phyloP scores from a whole-genome alignment of 768 basidiomycete genomes.

The Hemileccinum impolitum region DNA sequence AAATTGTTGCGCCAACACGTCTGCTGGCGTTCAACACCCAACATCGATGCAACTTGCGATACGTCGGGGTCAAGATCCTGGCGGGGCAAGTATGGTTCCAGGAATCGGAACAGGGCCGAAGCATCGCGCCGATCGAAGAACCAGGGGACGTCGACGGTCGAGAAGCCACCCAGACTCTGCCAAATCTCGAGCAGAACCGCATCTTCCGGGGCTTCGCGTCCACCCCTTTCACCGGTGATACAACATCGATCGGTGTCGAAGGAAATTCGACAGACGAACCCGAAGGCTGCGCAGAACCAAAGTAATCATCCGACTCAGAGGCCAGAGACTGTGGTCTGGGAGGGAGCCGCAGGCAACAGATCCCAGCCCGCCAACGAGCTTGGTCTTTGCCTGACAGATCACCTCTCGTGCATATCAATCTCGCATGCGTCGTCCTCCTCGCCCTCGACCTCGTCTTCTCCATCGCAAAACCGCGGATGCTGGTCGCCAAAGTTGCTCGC shows the following conservation, averaged over 20 bases:
- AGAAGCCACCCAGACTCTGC: slow-evolving; percentile 50
- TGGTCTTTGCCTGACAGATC: slow-evolving; percentile 14
- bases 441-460: slow-evolving; percentile 39
- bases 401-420: slow-evolving; percentile 33
- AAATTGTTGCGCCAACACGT: slow-evolving; percentile 70
- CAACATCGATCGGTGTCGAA: slow-evolving; percentile 15
- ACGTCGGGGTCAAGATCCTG: slow-evolving; percentile 34
- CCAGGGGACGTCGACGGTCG: slow-evolving; percentile 34
- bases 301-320: slow-evolving; percentile 23
- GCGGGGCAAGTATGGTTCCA: slow-evolving; percentile 23
- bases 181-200: slow-evolving; percentile 62
- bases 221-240: slow-evolving; percentile 31
- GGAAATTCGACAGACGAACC: slow-evolving; percentile 16
- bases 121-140: slow-evolving; percentile 17
- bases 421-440: slow-evolving; percentile 30
- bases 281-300: slow-evolving; percentile 12
- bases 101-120: slow-evolving; percentile 1
- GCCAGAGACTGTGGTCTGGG: slow-evolving; percentile 19
- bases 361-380: slow-evolving; percentile 6
- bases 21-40: slow-evolving; percentile 65
- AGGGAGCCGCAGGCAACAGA: slow-evolving; percentile 17
- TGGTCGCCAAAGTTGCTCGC: slow-evolving; percentile 64
- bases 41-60: slow-evolving; percentile 56
- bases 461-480: slow-evolving; percentile 50
- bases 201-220: slow-evolving; percentile 58